Evolutionary conservation across 176 grass and related monocot species (phyloP), one percentile per base, ranked within the genome.

Genomic region (Oryza glaberrima): DNA sequence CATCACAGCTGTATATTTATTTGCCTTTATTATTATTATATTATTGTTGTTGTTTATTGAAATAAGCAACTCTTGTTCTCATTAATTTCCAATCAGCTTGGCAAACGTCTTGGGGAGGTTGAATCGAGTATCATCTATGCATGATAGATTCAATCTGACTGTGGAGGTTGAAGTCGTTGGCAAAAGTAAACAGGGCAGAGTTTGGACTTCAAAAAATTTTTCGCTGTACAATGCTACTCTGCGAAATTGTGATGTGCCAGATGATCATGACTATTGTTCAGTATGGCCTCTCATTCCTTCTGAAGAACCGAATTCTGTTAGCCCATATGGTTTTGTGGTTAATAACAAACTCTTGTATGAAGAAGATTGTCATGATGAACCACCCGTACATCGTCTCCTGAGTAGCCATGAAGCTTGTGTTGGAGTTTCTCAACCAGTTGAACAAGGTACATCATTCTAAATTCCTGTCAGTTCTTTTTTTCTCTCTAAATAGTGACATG

Each of bases 171-270:
- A 98, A 82, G 89, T 93, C 81, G 46, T 79, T 58, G 83, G 93
- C 56, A 95, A 85, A 63, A 79, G 89, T 70, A 76, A 88, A 65
- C 85, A 88, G 61, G 88, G 89, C 85, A 85, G 96, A 69, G 79
- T 95, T 90, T 98, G 96, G 96, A 98, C 96, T 78, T 88, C 64
- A 65, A 82, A 88, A 88, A 93, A 94, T 63, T 93, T 91, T 70
- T 82, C 69, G 13, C 74, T 69, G 4, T 89, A 88, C 73, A 86
- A 90, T 83, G 48, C 87, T 82, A 77, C 72, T 78, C 86, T 84
- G 52, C 84, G 82, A 90, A 88, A 84, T 60, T 35, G 82, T 61
- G 93, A 90, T 85, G 77, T 35, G 3, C 73, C 75, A 48, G 83
- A 78, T 77, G 79, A 89, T 60, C 67, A 75, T 86, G 88, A 80